These are phyloP conservation scores for Annulohypoxylon maeteangense DNA, from an alignment of 495 filamentous ascomycete genomes.

Conservation along the genomic window DNA sequence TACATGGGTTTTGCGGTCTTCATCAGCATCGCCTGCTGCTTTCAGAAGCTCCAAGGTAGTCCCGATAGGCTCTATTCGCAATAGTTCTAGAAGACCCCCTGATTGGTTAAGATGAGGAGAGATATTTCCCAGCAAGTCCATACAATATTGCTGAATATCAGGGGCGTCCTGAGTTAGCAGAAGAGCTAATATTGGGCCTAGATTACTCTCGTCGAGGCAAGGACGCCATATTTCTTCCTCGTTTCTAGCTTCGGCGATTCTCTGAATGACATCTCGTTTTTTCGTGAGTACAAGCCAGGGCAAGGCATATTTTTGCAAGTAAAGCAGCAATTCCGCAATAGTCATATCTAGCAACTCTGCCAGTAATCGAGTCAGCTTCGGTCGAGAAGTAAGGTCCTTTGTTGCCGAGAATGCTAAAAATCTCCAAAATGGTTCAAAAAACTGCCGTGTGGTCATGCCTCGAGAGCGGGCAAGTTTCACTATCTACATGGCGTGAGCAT, in stretches of 20 bases:
- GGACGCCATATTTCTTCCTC: constrained; percentile 55
- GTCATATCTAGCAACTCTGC: constrained; percentile 81
- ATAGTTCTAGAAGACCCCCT: constrained; percentile 70
- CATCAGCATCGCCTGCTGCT: constrained; percentile 74
- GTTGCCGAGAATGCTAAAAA: constrained; percentile 81
- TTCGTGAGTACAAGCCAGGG: constrained; percentile 85
- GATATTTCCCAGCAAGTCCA: constrained; percentile 71
- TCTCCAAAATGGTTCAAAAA: constrained; percentile 89
- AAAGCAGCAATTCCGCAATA: constrained; percentile 75
- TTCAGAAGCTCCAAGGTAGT: constrained; percentile 88
- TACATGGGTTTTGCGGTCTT: constrained; percentile 64
- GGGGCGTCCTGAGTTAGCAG: constrained; percentile 76
- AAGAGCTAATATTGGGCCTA: constrained; percentile 80
- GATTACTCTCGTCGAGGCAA: constrained; percentile 69
- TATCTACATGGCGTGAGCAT: constrained; percentile 49
- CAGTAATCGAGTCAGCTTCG: constrained; percentile 82
- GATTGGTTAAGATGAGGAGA: constrained; percentile 73
- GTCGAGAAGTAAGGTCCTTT: constrained; percentile 80
- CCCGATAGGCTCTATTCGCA: constrained; percentile 77
- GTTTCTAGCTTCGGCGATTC: constrained; percentile 78
- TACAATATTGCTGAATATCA: constrained; percentile 73
- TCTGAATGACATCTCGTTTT: constrained; percentile 79
- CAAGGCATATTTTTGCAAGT: constrained; percentile 82
- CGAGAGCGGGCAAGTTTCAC: constrained; percentile 71
- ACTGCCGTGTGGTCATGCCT: constrained; percentile 65